These are phyloP conservation scores for Talinum fruticosum DNA, from an alignment of 148 eudicot species.

Conservation along the genomic window DNA sequence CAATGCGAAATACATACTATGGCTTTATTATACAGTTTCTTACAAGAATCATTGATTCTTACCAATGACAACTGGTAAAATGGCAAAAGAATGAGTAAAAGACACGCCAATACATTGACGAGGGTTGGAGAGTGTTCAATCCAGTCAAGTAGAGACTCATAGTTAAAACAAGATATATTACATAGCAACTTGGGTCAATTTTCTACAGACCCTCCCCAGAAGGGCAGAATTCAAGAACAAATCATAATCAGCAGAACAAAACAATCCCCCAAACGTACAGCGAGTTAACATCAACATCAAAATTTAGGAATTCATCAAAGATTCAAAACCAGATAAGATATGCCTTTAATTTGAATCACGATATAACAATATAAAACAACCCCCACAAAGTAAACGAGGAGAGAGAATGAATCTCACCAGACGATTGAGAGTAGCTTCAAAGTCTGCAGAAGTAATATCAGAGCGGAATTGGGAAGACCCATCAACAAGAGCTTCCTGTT, in stretches of 20 bases:
- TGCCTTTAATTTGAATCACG: background rate
- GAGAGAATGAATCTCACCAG: slow-evolving; percentile 14
- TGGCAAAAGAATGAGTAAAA: background rate
- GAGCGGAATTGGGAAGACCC: slow-evolving; percentile 17
- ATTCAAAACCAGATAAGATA: background rate
- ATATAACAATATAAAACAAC: background rate
- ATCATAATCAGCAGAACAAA: no score
- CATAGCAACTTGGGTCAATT: background rate
- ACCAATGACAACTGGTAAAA: background rate
- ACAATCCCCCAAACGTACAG: background rate
- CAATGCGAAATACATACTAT: background rate
- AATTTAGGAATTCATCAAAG: no score
- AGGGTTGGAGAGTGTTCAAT: background rate
- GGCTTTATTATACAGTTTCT: background rate
- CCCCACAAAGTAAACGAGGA: background rate
- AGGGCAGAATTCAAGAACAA: background rate
- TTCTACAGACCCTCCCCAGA: background rate
- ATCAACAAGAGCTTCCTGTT: slow-evolving; percentile 32
- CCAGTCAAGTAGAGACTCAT: background rate
- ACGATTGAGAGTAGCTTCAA: slow-evolving; percentile 28
- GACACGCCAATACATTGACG: background rate
- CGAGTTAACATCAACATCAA: background rate
- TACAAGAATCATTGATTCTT: background rate
- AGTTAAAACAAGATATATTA: background rate
- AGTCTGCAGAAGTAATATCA: slow-evolving; percentile 2